phyloP scores from a whole-genome alignment of 352 stramenopile species.

The Globisporangium viniferum region DNA sequence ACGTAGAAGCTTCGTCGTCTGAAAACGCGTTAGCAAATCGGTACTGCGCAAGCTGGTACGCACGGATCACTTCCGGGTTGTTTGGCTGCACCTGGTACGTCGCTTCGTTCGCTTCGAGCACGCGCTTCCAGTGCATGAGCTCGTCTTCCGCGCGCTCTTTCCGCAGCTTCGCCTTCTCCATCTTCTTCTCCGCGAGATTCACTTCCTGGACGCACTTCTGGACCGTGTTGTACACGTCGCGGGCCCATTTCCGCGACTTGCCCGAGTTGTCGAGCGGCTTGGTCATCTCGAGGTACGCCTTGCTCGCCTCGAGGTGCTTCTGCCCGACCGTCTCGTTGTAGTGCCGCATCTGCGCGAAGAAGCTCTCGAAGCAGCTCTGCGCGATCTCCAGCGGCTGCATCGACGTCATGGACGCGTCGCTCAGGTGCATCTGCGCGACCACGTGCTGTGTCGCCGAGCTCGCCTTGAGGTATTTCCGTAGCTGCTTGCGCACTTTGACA shows the following conservation, averaged over 20 bases:
- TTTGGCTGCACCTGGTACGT: slow-evolving; percentile 80
- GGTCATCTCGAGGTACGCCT: slow-evolving; percentile 75
- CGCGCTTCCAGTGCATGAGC: slow-evolving; percentile 67
- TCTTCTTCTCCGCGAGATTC: slow-evolving; percentile 63
- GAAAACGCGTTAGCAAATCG: slow-evolving; percentile 61
- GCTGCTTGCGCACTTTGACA: slow-evolving; percentile 77
- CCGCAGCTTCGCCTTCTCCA: slow-evolving; percentile 64
- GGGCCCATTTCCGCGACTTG: slow-evolving; percentile 68
- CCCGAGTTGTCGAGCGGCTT: slow-evolving; percentile 73
- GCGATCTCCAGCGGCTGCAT: slow-evolving; percentile 80
- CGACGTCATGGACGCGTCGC: slow-evolving; percentile 66
- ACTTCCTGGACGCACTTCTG: slow-evolving; percentile 80
- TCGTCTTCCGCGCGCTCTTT: slow-evolving; percentile 68
- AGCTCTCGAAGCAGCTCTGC: slow-evolving; percentile 75
- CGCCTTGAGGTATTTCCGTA: slow-evolving; percentile 82
- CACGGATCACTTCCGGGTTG: slow-evolving; percentile 67
- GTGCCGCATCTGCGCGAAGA: slow-evolving; percentile 71
- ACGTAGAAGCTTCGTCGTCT: slow-evolving; percentile 54
- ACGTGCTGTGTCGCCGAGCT: slow-evolving; percentile 73
- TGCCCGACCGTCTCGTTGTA: slow-evolving; percentile 81
- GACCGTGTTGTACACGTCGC: slow-evolving; percentile 77
- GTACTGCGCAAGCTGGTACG: slow-evolving; percentile 59
- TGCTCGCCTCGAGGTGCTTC: slow-evolving; percentile 73
- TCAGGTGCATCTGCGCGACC: slow-evolving; percentile 77
- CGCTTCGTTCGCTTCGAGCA: slow-evolving; percentile 76